Evolutionary conservation across 208 protist species (phyloP).

Genomic region (Willaertia magna): DNA sequence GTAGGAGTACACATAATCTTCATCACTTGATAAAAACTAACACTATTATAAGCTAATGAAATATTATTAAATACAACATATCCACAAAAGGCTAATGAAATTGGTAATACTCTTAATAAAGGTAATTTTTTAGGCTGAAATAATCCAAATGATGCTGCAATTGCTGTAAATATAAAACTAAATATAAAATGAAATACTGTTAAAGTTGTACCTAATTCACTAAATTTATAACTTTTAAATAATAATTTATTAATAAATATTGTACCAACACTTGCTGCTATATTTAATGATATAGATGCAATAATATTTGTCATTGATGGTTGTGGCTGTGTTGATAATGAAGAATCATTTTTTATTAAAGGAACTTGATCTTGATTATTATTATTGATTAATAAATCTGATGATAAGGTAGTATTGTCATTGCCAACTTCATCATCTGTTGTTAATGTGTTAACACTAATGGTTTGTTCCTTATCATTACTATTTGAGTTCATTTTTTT

Average conservation of each 20-base stretch:
- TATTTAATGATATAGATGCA: neutral
- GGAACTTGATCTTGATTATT: too few relatives aligned
- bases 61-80: conserved; percentile 70
- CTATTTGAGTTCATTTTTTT: too few relatives aligned
- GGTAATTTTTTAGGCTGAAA: conserved; percentile 35
- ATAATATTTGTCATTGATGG: neutral
- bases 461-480: too few relatives aligned
- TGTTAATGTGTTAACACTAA: too few relatives aligned
- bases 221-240: neutral
- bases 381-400: too few relatives aligned
- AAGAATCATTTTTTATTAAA: too few relatives aligned
- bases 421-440: too few relatives aligned
- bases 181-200: conserved; percentile 12
- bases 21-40: conserved; percentile 61
- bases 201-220: neutral
- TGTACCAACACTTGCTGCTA: neutral
- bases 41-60: conserved; percentile 56
- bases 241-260: conserved; percentile 7
- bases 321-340: neutral
- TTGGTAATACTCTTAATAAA: conserved; percentile 39
- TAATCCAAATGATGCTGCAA: neutral
- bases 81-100: conserved; percentile 56
- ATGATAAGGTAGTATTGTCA: too few relatives aligned
- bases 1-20: conserved; percentile 65
- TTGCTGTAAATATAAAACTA: neutral